A percentile compares a stretch with the other conserved stretches of the same genome.
phyloP scores from a whole-genome alignment of 148 eudicot genomes.

The Fagopyrum homotropicum region DNA sequence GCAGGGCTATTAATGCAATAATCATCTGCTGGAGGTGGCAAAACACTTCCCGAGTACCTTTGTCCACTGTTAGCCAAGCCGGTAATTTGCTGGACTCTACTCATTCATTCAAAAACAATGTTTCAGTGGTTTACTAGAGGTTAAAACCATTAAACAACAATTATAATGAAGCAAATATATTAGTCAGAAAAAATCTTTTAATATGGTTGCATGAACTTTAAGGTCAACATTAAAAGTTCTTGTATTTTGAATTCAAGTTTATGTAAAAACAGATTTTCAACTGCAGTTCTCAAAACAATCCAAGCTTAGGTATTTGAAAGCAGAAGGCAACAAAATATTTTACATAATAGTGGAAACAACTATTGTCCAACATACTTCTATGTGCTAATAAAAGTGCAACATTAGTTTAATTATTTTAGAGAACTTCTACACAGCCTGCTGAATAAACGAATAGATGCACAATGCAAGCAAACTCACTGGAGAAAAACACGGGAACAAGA shows the following conservation, averaged over 20 bases:
- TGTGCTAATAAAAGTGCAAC: neutral
- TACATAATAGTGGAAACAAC: neutral
- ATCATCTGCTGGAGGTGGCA: conserved; percentile 70
- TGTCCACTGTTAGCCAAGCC: conserved; percentile 43
- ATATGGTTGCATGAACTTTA: neutral
- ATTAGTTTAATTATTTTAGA: neutral
- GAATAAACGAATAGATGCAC: neutral
- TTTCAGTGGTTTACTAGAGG: neutral
- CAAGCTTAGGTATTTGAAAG: neutral
- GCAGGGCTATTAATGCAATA: conserved; percentile 33
- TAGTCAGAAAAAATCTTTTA: neutral
- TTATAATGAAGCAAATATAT: neutral
- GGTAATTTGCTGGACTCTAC: conserved; percentile 61
- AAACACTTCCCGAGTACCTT: conserved; percentile 47
- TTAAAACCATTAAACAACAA: neutral
- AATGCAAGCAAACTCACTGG: too few species aligned
- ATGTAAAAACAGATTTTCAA: neutral
- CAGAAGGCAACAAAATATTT: neutral
- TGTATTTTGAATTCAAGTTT: neutral
- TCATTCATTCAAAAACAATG: conserved; percentile 22
- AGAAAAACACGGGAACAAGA: too few species aligned
- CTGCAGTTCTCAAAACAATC: neutral
- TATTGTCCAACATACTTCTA: neutral
- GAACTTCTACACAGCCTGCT: neutral
- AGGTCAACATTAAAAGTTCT: neutral